phyloP scores from a whole-genome alignment of 2,329 filamentous ascomycete genomes.

The Epichloe glyceriae region DNA sequence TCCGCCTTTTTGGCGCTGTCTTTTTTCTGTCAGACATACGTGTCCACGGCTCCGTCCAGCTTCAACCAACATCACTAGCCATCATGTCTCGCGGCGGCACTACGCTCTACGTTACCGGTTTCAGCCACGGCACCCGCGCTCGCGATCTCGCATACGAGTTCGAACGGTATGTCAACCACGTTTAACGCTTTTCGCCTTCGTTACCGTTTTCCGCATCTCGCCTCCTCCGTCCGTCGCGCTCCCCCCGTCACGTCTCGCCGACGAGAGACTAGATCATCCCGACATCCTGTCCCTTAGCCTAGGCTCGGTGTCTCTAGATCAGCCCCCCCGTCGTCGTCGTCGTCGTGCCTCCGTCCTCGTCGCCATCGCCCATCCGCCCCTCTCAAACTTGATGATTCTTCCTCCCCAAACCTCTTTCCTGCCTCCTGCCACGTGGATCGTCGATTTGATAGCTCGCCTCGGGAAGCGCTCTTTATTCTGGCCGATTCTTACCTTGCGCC shows the following conservation, averaged over 20 bases:
- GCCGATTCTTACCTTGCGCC: constrained; percentile 12
- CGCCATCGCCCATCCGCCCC: constrained; percentile 4
- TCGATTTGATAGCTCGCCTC: constrained; percentile 16
- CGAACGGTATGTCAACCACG: constrained; percentile 88
- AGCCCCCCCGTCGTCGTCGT: constrained; percentile 9
- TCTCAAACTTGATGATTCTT: background rate
- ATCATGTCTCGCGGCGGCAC: constrained; percentile 85
- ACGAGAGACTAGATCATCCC: constrained; percentile 14
- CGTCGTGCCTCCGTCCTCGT: constrained; percentile 12
- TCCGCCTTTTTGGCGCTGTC: constrained; percentile 2
- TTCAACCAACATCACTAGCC: constrained; percentile 7
- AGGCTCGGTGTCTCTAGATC: constrained; percentile 9
- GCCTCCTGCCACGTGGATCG: constrained; percentile 12
- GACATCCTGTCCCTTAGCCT: constrained; percentile 14
- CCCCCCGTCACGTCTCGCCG: constrained; percentile 18
- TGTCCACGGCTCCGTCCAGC: constrained; percentile 1
- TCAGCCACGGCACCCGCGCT: constrained; percentile 95
- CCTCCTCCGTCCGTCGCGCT: constrained; percentile 29
- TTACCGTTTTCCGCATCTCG: constrained; percentile 23
- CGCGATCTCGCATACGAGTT: constrained; percentile 99
- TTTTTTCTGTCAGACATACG: constrained; percentile 4
- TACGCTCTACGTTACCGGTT: constrained; percentile 97
- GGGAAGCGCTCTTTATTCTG: constrained; percentile 15
- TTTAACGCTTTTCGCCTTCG: constrained; percentile 26
- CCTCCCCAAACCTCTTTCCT: constrained; percentile 8